Conservation (phyloP, 345 rosid genomes). For the sweet orange (Citrus sinensis) region DNA sequence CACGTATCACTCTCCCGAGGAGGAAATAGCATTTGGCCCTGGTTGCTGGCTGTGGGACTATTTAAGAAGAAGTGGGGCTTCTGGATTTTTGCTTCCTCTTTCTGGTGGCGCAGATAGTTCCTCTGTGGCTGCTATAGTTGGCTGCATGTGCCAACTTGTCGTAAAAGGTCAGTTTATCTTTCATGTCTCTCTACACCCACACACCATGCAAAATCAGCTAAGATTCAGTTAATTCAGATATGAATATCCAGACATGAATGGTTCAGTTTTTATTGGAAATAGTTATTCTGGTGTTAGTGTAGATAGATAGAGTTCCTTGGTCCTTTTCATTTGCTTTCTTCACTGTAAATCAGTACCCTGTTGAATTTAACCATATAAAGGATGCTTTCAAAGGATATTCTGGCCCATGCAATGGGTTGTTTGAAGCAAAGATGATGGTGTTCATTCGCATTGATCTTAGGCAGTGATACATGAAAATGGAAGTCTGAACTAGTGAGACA, state of each 20-base stretch:
- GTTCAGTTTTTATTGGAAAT: neutral
- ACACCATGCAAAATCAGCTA: neutral
- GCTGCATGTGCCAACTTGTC: constrained; percentile 98
- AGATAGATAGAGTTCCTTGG: neutral
- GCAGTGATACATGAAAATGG: neutral
- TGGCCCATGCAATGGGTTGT: neutral
- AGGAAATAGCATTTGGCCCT: constrained; percentile 95
- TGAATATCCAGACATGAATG: neutral
- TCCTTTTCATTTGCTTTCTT: neutral
- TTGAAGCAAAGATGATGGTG: neutral
- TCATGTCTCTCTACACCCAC: neutral
- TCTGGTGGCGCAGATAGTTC: constrained; percentile 99
- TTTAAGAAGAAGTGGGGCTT: constrained; percentile 95
- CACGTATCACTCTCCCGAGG: constrained; percentile 77
- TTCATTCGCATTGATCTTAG: neutral
- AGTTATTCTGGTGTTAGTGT: neutral
- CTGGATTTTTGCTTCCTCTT: constrained; percentile 96
- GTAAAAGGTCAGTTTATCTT: constrained; percentile 58
- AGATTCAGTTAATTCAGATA: neutral
- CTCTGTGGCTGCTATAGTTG: constrained; percentile 96
- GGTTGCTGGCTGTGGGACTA: constrained; percentile 99
- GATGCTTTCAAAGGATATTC: neutral
- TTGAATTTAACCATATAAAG: neutral
- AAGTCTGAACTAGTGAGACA: neutral
- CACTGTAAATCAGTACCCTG: neutral